Evolutionary conservation across 306 rosid species (phyloP).

Genomic region (Rosa lucieae): DNA sequence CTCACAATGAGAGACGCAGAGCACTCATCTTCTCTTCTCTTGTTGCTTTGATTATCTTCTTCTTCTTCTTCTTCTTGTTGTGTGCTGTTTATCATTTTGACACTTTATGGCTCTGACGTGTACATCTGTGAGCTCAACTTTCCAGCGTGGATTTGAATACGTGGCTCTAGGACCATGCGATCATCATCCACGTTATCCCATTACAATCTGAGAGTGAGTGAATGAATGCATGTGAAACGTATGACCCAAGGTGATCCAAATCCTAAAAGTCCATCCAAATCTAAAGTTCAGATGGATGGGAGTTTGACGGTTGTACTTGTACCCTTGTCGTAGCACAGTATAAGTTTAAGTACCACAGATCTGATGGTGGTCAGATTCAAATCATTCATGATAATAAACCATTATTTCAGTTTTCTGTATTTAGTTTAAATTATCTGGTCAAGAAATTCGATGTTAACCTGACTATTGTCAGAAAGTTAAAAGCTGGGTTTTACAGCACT

Average conservation of each 20-base stretch:
- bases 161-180: constrained; percentile 39
- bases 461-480: background rate
- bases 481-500: background rate
- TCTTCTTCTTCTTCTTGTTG: background rate
- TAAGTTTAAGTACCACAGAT: background rate
- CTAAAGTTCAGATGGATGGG: background rate
- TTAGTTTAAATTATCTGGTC: no score
- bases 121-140: constrained; percentile 41
- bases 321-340: background rate
- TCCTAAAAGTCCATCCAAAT: background rate
- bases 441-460: no score
- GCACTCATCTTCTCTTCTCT: background rate
- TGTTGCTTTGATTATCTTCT: constrained; percentile 13
- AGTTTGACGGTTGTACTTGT: background rate
- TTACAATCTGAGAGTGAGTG: background rate
- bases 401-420: no score
- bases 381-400: no score
- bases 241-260: background rate
- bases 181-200: constrained; percentile 55
- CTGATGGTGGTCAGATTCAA: no score
- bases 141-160: constrained; percentile 75
- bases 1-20: constrained; percentile 4
- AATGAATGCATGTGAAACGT: constrained; percentile 2
- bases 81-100: constrained; percentile 5
- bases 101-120: constrained; percentile 56